Evolutionary conservation across 1,139 yeast species (phyloP).

Genomic region (Kodamaea derodonti): DNA sequence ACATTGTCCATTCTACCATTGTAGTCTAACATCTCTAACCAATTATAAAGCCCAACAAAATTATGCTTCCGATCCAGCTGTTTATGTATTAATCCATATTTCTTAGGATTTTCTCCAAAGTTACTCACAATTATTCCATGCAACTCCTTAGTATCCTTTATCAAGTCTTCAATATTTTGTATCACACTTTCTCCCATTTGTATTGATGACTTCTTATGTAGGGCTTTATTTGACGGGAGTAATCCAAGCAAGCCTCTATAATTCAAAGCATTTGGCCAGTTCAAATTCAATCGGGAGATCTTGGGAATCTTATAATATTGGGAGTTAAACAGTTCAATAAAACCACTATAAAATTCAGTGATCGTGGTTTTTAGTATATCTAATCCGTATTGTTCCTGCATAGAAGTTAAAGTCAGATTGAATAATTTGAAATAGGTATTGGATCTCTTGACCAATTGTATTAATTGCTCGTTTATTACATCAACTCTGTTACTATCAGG

Average conservation of each 20-base stretch:
- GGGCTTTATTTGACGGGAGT: constrained; percentile 13
- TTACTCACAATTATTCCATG: constrained; percentile 7
- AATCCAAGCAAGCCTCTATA: constrained; percentile 36
- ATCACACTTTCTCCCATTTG: constrained; percentile 15
- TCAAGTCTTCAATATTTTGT: constrained; percentile 19
- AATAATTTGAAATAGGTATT: constrained; percentile 26
- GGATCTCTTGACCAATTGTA: constrained; percentile 19
- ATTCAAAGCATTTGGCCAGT: constrained; percentile 37
- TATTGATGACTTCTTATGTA: constrained; percentile 31
- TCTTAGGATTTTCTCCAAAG: constrained; percentile 16
- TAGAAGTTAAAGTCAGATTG: constrained; percentile 22
- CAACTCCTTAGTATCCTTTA: constrained; percentile 8
- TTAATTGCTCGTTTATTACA: constrained; percentile 26
- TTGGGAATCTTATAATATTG: constrained; percentile 22
- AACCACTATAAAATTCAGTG: constrained; percentile 28
- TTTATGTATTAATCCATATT: constrained; percentile 30
- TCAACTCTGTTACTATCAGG: constrained; percentile 16
- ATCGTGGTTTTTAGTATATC: constrained; percentile 18
- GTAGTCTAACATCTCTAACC: constrained; percentile 32
- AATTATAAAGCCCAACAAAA: constrained; percentile 26
- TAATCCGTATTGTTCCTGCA: constrained; percentile 16
- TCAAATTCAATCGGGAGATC: constrained; percentile 14
- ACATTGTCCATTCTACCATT: constrained; percentile 24
- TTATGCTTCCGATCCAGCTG: constrained; percentile 12
- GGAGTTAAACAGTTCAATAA: constrained; percentile 24